These are phyloP conservation scores for Kwoniella europaea DNA, from an alignment of 768 basidiomycete genomes.

Conservation along the genomic window DNA sequence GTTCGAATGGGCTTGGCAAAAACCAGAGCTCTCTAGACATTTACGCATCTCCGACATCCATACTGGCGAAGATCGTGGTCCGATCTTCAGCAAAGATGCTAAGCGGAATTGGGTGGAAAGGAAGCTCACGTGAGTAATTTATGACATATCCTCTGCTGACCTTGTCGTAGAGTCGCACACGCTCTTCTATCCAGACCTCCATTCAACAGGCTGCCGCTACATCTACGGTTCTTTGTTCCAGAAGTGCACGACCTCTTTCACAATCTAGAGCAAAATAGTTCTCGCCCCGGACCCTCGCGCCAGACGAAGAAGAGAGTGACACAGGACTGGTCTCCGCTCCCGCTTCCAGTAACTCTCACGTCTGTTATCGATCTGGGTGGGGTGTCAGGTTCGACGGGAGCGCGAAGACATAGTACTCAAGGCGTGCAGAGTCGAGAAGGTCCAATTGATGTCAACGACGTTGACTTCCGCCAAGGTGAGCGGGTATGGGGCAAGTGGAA, in stretches of 20 bases:
- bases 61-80: constrained; percentile 30
- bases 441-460: constrained; percentile 55
- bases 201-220: constrained; percentile 74
- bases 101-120: constrained; percentile 47
- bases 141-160: constrained; percentile 13
- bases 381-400: constrained; percentile 44
- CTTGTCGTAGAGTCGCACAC: constrained; percentile 62
- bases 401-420: constrained; percentile 26
- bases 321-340: constrained; percentile 13
- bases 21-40: constrained; percentile 73
- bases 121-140: constrained; percentile 51
- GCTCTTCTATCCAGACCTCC: constrained; percentile 71
- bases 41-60: constrained; percentile 58
- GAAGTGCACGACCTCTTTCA: constrained; percentile 68
- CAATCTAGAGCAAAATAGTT: constrained; percentile 22
- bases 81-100: constrained; percentile 47
- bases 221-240: constrained; percentile 73
- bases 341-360: constrained; percentile 27
- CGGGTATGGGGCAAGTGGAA: constrained; percentile 47
- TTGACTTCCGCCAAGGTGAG: constrained; percentile 31
- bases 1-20: constrained; percentile 85
- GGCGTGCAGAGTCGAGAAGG: constrained; percentile 36
- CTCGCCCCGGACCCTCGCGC: not conserved
- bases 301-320: constrained; percentile 7
- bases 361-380: constrained; percentile 49